Conservation (phyloP, 352 stramenopile genomes). For the Phytophthora sp. region DNA sequence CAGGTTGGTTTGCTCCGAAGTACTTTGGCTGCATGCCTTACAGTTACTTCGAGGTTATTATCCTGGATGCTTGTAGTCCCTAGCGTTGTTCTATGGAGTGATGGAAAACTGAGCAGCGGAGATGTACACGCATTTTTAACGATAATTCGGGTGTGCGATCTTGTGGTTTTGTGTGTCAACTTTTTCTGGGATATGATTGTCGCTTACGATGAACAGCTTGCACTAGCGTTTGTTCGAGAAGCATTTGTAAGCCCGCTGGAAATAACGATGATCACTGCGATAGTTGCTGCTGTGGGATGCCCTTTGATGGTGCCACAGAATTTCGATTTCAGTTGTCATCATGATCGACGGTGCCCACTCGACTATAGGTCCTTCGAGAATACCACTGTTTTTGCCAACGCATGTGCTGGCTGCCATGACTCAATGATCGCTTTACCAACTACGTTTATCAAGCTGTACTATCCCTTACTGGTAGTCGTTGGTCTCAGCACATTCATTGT, state of each 20-base stretch:
- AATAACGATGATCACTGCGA: conserved; percentile 30
- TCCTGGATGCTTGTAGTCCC: conserved; percentile 62
- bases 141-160: conserved; percentile 39
- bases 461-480: conserved; percentile 15
- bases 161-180: conserved; percentile 47
- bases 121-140: conserved; percentile 41
- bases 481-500: conserved; percentile 23
- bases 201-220: conserved; percentile 25
- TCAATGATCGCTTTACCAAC: conserved; percentile 17
- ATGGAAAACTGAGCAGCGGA: conserved; percentile 26
- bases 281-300: conserved; percentile 5
- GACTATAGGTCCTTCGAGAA: conserved; percentile 29
- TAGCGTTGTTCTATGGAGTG: conserved; percentile 32
- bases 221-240: conserved; percentile 26
- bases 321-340: conserved; percentile 6
- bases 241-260: conserved; percentile 45
- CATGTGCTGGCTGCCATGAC: conserved; percentile 24
- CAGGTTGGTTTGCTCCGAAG: conserved; percentile 47
- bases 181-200: conserved; percentile 42
- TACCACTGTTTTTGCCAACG: conserved; percentile 28
- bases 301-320: conserved; percentile 1
- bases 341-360: conserved; percentile 22
- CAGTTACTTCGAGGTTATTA: conserved; percentile 44
- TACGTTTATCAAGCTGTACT: conserved; percentile 25
- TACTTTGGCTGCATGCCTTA: conserved; percentile 37